These are phyloP conservation scores for Cicer yamashitae DNA, from an alignment of 306 rosid genomes.

Conservation along the genomic window DNA sequence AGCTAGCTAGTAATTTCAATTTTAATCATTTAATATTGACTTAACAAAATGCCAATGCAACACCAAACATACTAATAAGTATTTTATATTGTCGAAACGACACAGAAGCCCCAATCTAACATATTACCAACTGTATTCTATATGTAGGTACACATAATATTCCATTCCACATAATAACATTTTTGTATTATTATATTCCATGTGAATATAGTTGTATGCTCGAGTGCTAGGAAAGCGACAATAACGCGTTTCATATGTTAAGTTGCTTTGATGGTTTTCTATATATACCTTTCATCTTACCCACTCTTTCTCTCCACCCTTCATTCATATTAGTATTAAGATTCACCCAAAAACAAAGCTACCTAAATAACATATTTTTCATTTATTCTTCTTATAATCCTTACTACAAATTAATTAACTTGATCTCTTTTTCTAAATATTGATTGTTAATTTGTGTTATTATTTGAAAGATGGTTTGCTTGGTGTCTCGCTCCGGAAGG, in stretches of 20 bases:
- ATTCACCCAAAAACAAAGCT: too few relatives aligned
- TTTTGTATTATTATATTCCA: neutral
- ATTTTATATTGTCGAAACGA: constrained; percentile 5
- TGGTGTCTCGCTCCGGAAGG: constrained; percentile 90
- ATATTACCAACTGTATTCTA: neutral
- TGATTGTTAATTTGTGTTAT: neutral
- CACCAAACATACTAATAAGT: neutral
- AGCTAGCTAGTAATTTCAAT: too few relatives aligned
- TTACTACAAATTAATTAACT: too few relatives aligned
- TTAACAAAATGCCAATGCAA: neutral
- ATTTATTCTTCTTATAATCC: too few relatives aligned
- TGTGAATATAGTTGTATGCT: neutral
- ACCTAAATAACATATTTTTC: too few relatives aligned
- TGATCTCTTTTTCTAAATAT: too few relatives aligned
- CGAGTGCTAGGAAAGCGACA: neutral
- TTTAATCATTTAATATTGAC: constrained; percentile 3
- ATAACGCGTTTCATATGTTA: constrained; percentile 3
- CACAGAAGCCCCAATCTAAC: constrained; percentile 6
- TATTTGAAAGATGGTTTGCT: constrained; percentile 59
- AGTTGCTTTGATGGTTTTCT: neutral
- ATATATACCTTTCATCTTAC: neutral
- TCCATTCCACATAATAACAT: neutral
- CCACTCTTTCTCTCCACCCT: constrained; percentile 6
- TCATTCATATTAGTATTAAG: neutral
- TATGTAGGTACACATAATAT: neutral